Percentiles rank a stretch among this genome's conserved stretches.
phyloP scores from a whole-genome alignment of 108 stramenopile genomes.

The Cylindrotheca fusiformis region DNA sequence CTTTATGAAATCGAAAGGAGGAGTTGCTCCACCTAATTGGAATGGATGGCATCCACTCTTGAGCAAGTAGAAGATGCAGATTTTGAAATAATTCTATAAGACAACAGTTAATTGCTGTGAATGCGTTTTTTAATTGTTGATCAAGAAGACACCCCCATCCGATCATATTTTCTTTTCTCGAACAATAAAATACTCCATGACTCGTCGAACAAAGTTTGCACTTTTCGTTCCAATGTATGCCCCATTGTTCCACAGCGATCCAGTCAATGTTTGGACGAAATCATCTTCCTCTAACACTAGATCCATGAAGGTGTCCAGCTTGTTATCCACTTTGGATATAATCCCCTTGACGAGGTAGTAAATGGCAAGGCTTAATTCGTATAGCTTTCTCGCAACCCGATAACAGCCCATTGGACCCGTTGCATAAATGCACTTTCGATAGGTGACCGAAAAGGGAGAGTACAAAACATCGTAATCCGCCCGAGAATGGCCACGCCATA shows the following conservation, averaged over 20 bases:
- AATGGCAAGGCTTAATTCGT: conserved; percentile 41
- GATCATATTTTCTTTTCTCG: background rate
- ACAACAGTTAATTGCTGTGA: too few species aligned
- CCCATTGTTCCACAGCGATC: conserved; percentile 14
- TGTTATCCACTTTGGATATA: conserved; percentile 40
- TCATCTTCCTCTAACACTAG: conserved; percentile 29
- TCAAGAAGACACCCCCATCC: background rate
- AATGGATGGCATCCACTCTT: conserved; percentile 73
- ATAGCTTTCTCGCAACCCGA: conserved; percentile 40
- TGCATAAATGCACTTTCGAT: conserved; percentile 55
- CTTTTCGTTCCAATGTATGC: conserved; percentile 14
- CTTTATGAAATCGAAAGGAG: conserved; percentile 55
- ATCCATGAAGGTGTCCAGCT: conserved; percentile 22
- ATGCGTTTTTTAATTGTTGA: too few species aligned
- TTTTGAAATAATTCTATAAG: too few species aligned
- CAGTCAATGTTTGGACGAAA: conserved; percentile 8
- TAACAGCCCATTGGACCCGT: conserved; percentile 59
- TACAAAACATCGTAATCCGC: conserved; percentile 20
- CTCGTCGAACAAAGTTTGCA: conserved; percentile 13
- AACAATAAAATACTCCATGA: conserved; percentile 10
- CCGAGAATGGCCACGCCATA: conserved; percentile 1
- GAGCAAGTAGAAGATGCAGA: conserved; percentile 39
- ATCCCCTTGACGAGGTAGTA: conserved; percentile 28
- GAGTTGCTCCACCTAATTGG: conserved; percentile 62
- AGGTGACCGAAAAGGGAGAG: conserved; percentile 10